Percentiles rank a stretch among this genome's conserved stretches.
phyloP scores from a whole-genome alignment of 441 rosid genomes.

The Hura crepitans region DNA sequence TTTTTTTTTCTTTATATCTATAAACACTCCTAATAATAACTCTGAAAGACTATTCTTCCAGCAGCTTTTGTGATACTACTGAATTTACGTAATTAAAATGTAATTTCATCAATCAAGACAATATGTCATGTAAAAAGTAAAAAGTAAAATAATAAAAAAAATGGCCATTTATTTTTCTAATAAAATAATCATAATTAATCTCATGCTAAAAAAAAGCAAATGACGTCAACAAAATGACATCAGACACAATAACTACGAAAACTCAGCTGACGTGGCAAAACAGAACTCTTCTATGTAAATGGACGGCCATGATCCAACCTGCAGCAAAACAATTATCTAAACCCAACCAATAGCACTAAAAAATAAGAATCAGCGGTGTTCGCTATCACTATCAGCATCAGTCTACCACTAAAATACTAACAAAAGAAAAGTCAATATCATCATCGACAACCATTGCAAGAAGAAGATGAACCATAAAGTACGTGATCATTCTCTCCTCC shows the following conservation, averaged over 20 bases:
- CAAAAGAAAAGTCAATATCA: slow-evolving; percentile 13
- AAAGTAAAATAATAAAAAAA: no score
- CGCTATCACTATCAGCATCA: neutral
- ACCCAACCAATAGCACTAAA: neutral
- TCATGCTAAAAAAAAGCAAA: no score
- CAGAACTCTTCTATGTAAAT: neutral
- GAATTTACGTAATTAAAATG: no score
- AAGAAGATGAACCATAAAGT: neutral
- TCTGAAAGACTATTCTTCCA: no score
- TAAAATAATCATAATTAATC: no score
- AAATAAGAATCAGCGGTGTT: no score
- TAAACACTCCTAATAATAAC: no score
- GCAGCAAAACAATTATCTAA: neutral
- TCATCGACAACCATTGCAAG: neutral
- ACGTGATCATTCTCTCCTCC: slow-evolving; percentile 19
- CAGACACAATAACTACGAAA: neutral
- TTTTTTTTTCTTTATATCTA: no score
- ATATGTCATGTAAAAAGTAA: no score
- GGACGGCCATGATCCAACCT: neutral
- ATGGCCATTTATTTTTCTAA: no score
- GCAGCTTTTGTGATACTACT: no score
- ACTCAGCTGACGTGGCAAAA: neutral
- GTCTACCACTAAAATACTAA: neutral
- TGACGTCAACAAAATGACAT: slow-evolving; percentile 12
- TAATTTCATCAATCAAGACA: no score